Conservation (phyloP, 106 monocot genomes). For the Xerophyta viscosa region DNA sequence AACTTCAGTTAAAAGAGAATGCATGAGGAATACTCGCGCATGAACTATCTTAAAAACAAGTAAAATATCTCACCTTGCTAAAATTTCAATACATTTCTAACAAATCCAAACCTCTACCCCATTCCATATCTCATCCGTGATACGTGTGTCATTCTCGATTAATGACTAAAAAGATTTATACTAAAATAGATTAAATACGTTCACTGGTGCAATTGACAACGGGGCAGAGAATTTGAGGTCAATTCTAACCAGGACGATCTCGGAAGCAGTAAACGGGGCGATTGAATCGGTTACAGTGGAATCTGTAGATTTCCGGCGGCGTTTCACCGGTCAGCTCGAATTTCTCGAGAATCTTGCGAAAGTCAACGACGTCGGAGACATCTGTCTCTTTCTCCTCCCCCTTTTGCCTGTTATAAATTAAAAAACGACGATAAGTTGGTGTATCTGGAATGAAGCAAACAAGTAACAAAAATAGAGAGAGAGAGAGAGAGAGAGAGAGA, state of each 20-base stretch:
- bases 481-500: not conserved
- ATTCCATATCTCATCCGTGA: too few relatives aligned
- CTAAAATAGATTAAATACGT: too few relatives aligned
- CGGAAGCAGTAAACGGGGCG: slow-evolving; percentile 66
- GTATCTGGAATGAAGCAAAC: too few relatives aligned
- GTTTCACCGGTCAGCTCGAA: slow-evolving; percentile 25
- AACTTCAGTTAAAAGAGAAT: too few relatives aligned
- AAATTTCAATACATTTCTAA: too few relatives aligned
- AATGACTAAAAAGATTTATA: too few relatives aligned
- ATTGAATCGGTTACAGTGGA: slow-evolving; percentile 31
- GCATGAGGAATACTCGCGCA: too few relatives aligned
- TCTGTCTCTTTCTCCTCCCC: slow-evolving; percentile 19
- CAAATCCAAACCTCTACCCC: too few relatives aligned
- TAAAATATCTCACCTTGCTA: too few relatives aligned
- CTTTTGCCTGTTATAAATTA: slow-evolving; percentile 26
- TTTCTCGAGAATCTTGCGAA: slow-evolving; percentile 34
- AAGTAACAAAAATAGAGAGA: not conserved
- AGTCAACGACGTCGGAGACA: slow-evolving; percentile 79
- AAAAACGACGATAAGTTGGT: not conserved
- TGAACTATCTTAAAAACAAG: too few relatives aligned
- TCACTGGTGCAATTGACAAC: too few relatives aligned
- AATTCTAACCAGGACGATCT: slow-evolving; percentile 32
- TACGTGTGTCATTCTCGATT: too few relatives aligned
- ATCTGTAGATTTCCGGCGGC: slow-evolving; percentile 28
- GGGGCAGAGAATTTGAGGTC: not conserved